These are phyloP conservation scores for Carex parvula DNA, from an alignment of 176 grass and related monocot genomes.

Conservation along the genomic window DNA sequence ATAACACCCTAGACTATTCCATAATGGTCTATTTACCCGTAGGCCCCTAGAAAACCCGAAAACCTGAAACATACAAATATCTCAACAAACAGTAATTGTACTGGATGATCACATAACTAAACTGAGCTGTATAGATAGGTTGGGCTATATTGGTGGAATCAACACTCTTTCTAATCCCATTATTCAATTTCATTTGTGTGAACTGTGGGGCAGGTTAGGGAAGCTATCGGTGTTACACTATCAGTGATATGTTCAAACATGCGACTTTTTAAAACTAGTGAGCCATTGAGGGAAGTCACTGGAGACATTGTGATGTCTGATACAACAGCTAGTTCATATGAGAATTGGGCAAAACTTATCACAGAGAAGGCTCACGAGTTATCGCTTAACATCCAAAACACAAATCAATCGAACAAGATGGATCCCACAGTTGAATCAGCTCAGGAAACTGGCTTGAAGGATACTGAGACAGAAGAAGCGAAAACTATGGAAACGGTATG, in stretches of 20 bases:
- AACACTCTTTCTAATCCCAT: background rate
- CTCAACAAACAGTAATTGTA: background rate
- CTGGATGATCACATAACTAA: background rate
- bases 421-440: constrained; percentile 34
- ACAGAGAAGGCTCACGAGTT: constrained; percentile 66
- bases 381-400: constrained; percentile 67
- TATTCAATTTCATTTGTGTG: background rate
- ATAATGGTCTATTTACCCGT: too few relatives aligned
- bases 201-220: constrained; percentile 56
- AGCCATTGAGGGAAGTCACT: constrained; percentile 22
- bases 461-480: constrained; percentile 36
- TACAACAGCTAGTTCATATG: constrained; percentile 29
- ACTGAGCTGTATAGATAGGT: background rate
- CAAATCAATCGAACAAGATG: constrained; percentile 55
- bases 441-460: constrained; percentile 41
- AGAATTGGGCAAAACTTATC: constrained; percentile 64
- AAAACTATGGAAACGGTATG: constrained; percentile 91
- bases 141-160: background rate
- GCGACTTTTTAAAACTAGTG: constrained; percentile 44
- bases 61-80: too few relatives aligned
- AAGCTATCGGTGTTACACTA: constrained; percentile 84
- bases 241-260: constrained; percentile 83
- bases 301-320: constrained; percentile 48
- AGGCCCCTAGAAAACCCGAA: too few relatives aligned
- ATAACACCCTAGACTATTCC: too few relatives aligned